A percentile compares a stretch with the other conserved stretches of the same genome.
phyloP scores from a whole-genome alignment of 1,284 basidiomycete species.

The Hypsizygus ulmarius region DNA sequence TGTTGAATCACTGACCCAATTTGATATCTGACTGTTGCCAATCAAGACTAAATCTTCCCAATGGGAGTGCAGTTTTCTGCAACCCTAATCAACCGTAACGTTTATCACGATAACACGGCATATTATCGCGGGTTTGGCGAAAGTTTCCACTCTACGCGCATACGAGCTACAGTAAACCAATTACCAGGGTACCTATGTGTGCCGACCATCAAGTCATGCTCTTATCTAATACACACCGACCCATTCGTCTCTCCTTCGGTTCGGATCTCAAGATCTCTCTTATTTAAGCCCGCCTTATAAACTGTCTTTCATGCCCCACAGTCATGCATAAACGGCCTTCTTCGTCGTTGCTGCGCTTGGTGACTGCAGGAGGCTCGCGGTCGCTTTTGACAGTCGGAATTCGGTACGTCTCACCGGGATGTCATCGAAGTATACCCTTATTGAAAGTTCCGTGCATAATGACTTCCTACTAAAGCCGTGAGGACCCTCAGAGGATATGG shows the following conservation, averaged over 20 bases:
- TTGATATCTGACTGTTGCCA: not conserved
- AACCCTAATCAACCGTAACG: too few relatives aligned
- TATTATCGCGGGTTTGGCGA: not conserved
- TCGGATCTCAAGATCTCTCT: slow-evolving; percentile 16
- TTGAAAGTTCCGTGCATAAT: not conserved
- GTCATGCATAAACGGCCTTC: slow-evolving; percentile 8
- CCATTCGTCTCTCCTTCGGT: slow-evolving; percentile 8
- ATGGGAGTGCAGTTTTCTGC: not conserved
- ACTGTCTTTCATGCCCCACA: slow-evolving; percentile 2
- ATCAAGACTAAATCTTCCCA: slow-evolving; percentile 9
- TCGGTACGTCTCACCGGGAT: slow-evolving; percentile 28
- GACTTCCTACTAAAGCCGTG: slow-evolving; percentile 40
- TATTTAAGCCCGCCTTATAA: slow-evolving; percentile 1
- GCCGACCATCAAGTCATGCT: slow-evolving; percentile 1
- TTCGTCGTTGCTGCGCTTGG: slow-evolving; percentile 5
- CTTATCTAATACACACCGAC: slow-evolving; percentile 15
- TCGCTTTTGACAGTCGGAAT: slow-evolving; percentile 49
- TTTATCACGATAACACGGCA: too few relatives aligned
- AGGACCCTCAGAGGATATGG: slow-evolving; percentile 81
- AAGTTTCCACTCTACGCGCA: not conserved
- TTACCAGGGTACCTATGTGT: slow-evolving; percentile 6
- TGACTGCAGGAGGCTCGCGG: not conserved
- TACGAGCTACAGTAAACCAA: too few relatives aligned
- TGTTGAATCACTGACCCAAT: too few relatives aligned
- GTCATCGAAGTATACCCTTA: not conserved